A percentile compares a stretch with the other conserved stretches of the same genome.
Evolutionary conservation across 306 rosid genomes (phyloP).

Genomic region (Datisca glomerata): DNA sequence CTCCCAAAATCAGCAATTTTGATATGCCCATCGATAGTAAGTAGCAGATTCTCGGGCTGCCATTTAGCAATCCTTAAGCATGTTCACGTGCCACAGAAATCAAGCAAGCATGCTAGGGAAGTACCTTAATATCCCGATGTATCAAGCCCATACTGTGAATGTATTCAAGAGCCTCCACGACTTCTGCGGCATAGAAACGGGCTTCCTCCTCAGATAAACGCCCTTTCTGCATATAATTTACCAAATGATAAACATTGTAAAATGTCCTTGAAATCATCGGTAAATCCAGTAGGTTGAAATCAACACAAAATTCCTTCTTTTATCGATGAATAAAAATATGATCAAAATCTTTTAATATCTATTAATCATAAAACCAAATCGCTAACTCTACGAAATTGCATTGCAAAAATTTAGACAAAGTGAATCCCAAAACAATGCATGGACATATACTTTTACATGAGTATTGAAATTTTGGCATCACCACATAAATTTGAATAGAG

Average conservation of each 20-base stretch:
- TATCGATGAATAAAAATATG: too few species aligned
- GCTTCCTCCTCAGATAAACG: conserved; percentile 83
- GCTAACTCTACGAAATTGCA: too few species aligned
- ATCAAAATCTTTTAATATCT: too few species aligned
- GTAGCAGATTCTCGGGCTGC: conserved; percentile 98
- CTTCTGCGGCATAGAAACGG: conserved; percentile 92
- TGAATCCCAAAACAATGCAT: too few species aligned
- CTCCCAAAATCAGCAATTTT: conserved; percentile 99
- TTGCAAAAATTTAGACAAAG: too few species aligned
- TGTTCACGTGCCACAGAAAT: conserved; percentile 7
- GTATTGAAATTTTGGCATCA: too few species aligned
- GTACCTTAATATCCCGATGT: conserved; percentile 98
- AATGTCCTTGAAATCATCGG: conserved; percentile 18
- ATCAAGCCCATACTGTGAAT: conserved; percentile 90
- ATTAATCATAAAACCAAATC: too few species aligned
- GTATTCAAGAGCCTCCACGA: conserved; percentile 92
- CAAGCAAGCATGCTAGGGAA: conserved; percentile 17
- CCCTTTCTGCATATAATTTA: conserved; percentile 63
- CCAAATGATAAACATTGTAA: too few species aligned
- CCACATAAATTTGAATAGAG: too few species aligned
- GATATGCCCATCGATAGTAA: conserved; percentile 80
- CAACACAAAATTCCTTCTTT: too few species aligned
- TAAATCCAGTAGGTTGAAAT: too few species aligned
- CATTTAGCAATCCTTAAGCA: conserved; percentile 20
- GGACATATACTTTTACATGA: too few species aligned